phyloP scores from a whole-genome alignment of 2,329 filamentous ascomycete genomes.

The Trichoderma sp. region DNA sequence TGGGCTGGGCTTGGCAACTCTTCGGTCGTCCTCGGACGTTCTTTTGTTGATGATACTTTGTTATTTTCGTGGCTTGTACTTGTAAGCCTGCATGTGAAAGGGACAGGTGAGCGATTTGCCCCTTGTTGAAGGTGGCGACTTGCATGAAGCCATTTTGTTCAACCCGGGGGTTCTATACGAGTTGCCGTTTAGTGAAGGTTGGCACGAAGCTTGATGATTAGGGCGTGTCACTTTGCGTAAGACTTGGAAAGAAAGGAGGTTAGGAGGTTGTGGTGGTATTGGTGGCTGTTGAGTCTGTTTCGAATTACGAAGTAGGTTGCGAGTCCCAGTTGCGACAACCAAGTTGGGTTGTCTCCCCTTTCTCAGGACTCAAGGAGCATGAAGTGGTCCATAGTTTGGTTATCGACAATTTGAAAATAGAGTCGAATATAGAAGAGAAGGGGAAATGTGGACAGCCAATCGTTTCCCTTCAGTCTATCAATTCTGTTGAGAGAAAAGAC shows the following conservation, averaged over 20 bases:
- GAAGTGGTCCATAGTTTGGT: background rate
- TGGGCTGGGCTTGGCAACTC: background rate
- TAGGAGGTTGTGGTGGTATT: background rate
- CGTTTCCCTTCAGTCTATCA: background rate
- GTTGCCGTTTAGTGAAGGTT: background rate
- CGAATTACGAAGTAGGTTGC: background rate
- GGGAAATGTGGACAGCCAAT: background rate
- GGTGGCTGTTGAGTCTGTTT: background rate
- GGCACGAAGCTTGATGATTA: background rate
- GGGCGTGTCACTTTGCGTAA: background rate
- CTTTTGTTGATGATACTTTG: background rate
- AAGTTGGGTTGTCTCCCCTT: background rate
- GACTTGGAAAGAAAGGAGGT: background rate
- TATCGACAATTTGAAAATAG: background rate
- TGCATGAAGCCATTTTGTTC: background rate
- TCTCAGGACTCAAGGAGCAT: background rate
- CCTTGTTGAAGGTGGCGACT: background rate
- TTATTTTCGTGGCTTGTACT: background rate
- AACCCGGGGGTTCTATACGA: background rate
- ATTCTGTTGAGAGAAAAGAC: background rate
- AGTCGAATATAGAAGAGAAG: background rate
- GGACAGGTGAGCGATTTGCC: background rate
- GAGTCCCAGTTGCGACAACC: background rate
- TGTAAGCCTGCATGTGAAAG: background rate
- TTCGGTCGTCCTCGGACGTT: background rate